Evolutionary conservation across 2,329 filamentous ascomycete species (phyloP), one percentile per base, ranked within the genome.

Genomic region (Zalaria sp.): DNA sequence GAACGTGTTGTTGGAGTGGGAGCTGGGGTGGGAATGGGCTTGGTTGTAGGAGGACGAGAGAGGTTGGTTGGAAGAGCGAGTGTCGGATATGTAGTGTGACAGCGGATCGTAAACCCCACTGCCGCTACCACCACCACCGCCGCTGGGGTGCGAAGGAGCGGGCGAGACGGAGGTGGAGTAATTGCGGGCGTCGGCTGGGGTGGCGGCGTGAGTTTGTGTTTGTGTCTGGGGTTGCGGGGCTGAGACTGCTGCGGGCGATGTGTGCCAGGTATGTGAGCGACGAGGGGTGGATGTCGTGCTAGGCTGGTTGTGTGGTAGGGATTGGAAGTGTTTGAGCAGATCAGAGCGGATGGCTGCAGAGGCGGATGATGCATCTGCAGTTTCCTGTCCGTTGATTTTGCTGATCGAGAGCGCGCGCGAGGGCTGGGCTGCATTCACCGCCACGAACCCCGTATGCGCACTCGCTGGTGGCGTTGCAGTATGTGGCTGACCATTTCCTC

Each of bases 311-410:
- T 79, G 74, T 39, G 67, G 71, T 6, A 74, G 65, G 1, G 74
- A 76, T 49, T 76, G 72, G 48, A 80, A 79, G 48, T 77, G 77
- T 49, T 71, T 72, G 55, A 79, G 65, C 39, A 79, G 58, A 42
- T 79, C 76, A n/a, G 68, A 66, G 25, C 73, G 68, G 3, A 73
- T 74, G 4, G 67, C 66, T 0, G 71, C 67, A 3, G 73, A 76
- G 8, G 72, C 29, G 7, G 29, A 32, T 2, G 7, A 7, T n/a
- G 29, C 7, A 32, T 32, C 29, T 32, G 29, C 8, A 50, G 36
- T 26, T 25, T 45, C 4, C 48, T 44, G 34, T 56, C 53, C n/a
- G 18, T 27, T 31, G 4, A 39, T 38, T 5, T 69, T 71, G 48
- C 71, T 73, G 32, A 48, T 51, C 7, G 43, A 32, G 7, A 31